phyloP scores from a whole-genome alignment of 805 yeast species.

The Wickerhamiella alocasiicola region DNA sequence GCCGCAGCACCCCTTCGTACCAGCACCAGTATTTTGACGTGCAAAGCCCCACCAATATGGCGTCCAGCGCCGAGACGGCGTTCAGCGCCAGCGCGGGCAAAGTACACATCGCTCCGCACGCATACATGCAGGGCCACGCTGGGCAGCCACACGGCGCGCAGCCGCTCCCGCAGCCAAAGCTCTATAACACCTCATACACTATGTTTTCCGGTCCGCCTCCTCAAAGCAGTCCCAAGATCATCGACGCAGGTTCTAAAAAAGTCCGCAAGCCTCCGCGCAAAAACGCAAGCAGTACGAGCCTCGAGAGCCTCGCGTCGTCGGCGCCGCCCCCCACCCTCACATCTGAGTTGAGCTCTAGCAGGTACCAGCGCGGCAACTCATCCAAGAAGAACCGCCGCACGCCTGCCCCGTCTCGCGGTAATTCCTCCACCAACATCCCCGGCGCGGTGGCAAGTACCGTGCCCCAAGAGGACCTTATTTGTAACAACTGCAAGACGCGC shows the following conservation, averaged over 20 bases:
- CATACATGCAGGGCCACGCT: not conserved
- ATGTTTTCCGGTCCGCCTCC: not conserved
- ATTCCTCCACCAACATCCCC: not conserved
- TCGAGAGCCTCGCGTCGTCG: not conserved
- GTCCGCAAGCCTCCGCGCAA: constrained; percentile 1
- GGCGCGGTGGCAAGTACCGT: not conserved
- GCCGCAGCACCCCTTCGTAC: constrained; percentile 6
- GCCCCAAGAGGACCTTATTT: constrained; percentile 26
- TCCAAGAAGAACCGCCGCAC: not conserved
- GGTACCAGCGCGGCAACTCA: not conserved
- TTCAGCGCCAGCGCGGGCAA: not conserved
- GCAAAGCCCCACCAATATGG: constrained; percentile 2
- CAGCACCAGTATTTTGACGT: constrained; percentile 4
- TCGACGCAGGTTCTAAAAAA: constrained; percentile 5
- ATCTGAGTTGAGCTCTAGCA: not conserved
- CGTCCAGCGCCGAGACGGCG: constrained; percentile 2
- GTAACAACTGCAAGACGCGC: constrained; percentile 79
- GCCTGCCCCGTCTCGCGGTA: not conserved
- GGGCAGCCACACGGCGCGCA: not conserved
- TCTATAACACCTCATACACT: not conserved
- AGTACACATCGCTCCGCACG: not conserved
- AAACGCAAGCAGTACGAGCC: constrained; percentile 3
- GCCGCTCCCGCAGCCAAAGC: constrained; percentile 1
- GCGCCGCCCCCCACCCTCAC: not conserved
- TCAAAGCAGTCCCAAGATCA: constrained; percentile 3